A percentile compares a stretch with the other conserved stretches of the same genome.
Conservation (phyloP, 495 filamentous ascomycete species). For the Jackrogersella minutella region DNA sequence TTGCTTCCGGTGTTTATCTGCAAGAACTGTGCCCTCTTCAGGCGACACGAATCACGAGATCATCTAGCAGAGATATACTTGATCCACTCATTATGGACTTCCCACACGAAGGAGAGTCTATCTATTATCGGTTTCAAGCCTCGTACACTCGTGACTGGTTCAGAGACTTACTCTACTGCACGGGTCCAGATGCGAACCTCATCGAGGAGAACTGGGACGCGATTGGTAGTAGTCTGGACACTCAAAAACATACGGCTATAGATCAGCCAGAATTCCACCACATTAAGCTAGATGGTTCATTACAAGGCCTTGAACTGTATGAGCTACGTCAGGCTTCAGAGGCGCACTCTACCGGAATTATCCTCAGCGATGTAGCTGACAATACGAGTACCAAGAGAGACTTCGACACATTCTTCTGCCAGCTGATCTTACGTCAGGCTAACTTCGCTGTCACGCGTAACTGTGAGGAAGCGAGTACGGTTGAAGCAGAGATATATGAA, state of each 20-base stretch:
- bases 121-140: constrained; percentile 31
- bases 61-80: background rate
- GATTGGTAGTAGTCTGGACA: background rate
- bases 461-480: background rate
- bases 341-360: constrained; percentile 11
- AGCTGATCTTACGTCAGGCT: constrained; percentile 16
- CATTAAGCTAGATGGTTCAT: background rate
- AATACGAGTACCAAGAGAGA: background rate
- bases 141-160: constrained; percentile 12
- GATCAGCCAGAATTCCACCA: background rate
- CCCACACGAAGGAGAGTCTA: constrained; percentile 26
- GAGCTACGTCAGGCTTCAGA: background rate
- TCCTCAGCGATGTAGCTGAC: background rate
- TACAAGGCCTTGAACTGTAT: constrained; percentile 14
- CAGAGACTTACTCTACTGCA: constrained; percentile 17
- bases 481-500: background rate
- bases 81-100: constrained; percentile 17
- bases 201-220: constrained; percentile 10
- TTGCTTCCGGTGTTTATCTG: background rate
- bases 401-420: constrained; percentile 19
- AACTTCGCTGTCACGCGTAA: constrained; percentile 14
- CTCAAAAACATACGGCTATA: background rate
- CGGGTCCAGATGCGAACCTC: constrained; percentile 9
- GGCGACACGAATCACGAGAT: background rate
- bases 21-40: background rate